A percentile compares a stretch with the other conserved stretches of the same genome.
phyloP scores from a whole-genome alignment of 2,329 filamentous ascomycete genomes.

The Scytalidium sp. region DNA sequence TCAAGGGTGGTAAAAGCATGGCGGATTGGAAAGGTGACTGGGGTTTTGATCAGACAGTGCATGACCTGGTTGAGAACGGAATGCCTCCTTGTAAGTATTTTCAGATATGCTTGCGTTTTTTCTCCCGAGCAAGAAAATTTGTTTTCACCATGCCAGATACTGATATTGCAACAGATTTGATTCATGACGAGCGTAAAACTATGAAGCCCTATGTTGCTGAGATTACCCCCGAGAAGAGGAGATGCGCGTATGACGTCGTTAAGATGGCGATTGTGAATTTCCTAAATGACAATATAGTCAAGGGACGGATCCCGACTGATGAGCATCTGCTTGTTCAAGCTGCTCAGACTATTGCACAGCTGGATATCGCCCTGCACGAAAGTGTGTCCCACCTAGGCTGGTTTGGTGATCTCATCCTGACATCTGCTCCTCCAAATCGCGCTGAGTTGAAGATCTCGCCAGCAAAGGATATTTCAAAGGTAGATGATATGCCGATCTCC shows the following conservation, averaged over 20 bases:
- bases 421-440: conserved; percentile 22
- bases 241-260: conserved; percentile 59
- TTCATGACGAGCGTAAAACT: conserved; percentile 59
- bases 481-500: background rate
- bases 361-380: conserved; percentile 25
- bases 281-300: conserved; percentile 40
- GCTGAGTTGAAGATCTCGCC: background rate
- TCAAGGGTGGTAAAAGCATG: conserved; percentile 65
- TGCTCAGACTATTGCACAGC: conserved; percentile 54
- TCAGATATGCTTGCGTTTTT: conserved; percentile 31
- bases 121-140: conserved; percentile 36
- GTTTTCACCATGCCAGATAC: conserved; percentile 7
- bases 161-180: conserved; percentile 46
- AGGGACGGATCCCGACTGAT: conserved; percentile 42
- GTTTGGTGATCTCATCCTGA: conserved; percentile 58
- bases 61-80: conserved; percentile 63
- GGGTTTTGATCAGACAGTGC: conserved; percentile 61
- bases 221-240: conserved; percentile 37
- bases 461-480: background rate
- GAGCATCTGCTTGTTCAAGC: conserved; percentile 55
- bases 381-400: conserved; percentile 38
- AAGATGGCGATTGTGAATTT: conserved; percentile 56
- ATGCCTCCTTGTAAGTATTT: conserved; percentile 59
- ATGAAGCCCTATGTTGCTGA: conserved; percentile 52
- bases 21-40: conserved; percentile 68